Evolutionary conservation across 805 yeast species (phyloP).

Genomic region (Lachancea sp.): DNA sequence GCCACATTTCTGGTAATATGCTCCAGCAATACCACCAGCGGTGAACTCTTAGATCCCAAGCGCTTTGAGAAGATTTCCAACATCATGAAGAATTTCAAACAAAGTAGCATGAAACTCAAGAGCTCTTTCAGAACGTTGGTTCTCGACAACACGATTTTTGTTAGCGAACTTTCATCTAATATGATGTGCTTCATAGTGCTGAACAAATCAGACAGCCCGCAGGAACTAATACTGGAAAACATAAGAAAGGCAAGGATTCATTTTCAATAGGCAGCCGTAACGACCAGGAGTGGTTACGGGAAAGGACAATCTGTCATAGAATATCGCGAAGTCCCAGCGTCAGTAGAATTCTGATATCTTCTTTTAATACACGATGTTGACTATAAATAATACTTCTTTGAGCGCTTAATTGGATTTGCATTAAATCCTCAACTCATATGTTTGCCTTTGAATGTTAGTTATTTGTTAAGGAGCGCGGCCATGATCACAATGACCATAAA

Average conservation of each 20-base stretch:
- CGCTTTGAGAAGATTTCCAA: slow-evolving; percentile 91
- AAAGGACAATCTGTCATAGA: too few relatives aligned
- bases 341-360: neutral
- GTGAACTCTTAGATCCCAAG: slow-evolving; percentile 64
- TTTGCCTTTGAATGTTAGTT: slow-evolving; percentile 6
- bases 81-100: slow-evolving; percentile 90
- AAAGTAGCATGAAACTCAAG: slow-evolving; percentile 80
- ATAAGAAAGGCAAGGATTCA: slow-evolving; percentile 50
- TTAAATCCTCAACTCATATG: neutral
- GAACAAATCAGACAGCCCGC: slow-evolving; percentile 35
- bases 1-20: slow-evolving; percentile 73
- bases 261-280: slow-evolving; percentile 36
- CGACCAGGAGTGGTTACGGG: too few relatives aligned
- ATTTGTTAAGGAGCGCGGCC: neutral
- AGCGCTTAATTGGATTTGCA: neutral
- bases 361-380: slow-evolving; percentile 7
- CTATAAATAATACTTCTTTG: slow-evolving; percentile 1
- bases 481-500: too few relatives aligned
- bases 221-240: slow-evolving; percentile 44
- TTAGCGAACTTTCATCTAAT: slow-evolving; percentile 53
- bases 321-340: too few relatives aligned
- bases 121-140: slow-evolving; percentile 75
- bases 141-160: slow-evolving; percentile 50
- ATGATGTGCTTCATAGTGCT: slow-evolving; percentile 57
- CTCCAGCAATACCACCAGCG: slow-evolving; percentile 31